Evolutionary conservation across 495 filamentous ascomycete genomes (phyloP), one percentile per base, ranked within the genome.

Genomic region (Penicillium coffeae): DNA sequence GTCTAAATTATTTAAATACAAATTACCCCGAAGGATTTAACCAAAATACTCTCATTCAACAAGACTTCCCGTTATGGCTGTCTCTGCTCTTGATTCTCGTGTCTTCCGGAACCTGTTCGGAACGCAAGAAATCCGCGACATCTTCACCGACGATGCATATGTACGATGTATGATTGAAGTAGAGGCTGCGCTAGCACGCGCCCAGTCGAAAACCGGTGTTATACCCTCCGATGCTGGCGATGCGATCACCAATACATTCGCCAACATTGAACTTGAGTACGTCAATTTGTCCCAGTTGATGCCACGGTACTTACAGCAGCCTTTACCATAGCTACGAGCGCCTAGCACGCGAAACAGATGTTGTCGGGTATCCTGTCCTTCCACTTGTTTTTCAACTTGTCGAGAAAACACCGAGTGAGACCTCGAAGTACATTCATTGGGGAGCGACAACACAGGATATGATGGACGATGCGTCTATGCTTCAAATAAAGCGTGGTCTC

Each of bases 391-490:
- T 55, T 37, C 74, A 76, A 50, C 49, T 76, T 5, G 40, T 43
- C 8, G 49, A 46, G 19, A 21, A 21, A 13, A 47, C 22, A 1
- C 19, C 36, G 8, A 54, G 60, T 0, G 48, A 56, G 1, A 50
- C 52, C 16, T 69, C 62, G 12, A 68, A 65, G 51, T 77, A 74
- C 42, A 63, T 76, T 3, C 74, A 77, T 52, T 77, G 74, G 74
- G 73, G 74, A 20, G 74, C 74, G 7, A 76, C 74, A 19, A 77
- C 74, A 13, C 74, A 77, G 21, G 44, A 47, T 56, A 75, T 77
- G 42, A 74, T 73, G 68, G 74, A 77, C 42, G 60, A 60, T 5
- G 72, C 70, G 3, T 60, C 55, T 8, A 64, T 75, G 20, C 57
- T 77, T 21, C 73, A 77, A 42, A 72, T 77, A 42, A 63, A 65